Evolutionary conservation across 192 early-diverging fungal species (phyloP).

Genomic region (Rhizophagus prolifer): DNA sequence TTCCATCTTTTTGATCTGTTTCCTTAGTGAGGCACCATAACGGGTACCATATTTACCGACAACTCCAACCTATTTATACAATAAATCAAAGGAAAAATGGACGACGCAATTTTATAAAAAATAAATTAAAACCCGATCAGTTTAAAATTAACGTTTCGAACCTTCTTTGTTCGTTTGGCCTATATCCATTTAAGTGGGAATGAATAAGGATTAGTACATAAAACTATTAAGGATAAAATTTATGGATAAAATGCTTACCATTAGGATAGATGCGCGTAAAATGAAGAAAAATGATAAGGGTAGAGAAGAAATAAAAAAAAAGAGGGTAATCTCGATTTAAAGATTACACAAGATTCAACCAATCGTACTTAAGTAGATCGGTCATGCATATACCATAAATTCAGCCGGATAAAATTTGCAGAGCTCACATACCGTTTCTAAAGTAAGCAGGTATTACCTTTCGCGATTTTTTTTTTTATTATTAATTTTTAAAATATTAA

Average conservation of each 20-base stretch:
- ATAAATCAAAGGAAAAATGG: neutral
- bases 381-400: neutral
- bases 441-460: too few species aligned
- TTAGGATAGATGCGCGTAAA: neutral
- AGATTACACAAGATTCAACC: neutral
- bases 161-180: slow-evolving; percentile 33
- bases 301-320: neutral
- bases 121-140: neutral
- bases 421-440: too few species aligned
- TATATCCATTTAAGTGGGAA: neutral
- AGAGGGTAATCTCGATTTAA: neutral
- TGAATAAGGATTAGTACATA: neutral
- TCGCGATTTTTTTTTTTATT: too few species aligned
- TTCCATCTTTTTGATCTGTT: slow-evolving; percentile 78
- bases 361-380: neutral
- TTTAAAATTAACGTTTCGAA: neutral
- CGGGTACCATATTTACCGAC: slow-evolving; percentile 99
- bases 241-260: neutral
- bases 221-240: neutral
- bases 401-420: too few species aligned
- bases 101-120: neutral
- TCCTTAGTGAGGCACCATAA: slow-evolving; percentile 99
- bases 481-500: too few species aligned
- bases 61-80: slow-evolving; percentile 81
- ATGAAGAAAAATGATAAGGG: too few species aligned